These are phyloP conservation scores for Mycosphaerella sp. DNA, from an alignment of 2,329 filamentous ascomycete species.

Conservation along the genomic window DNA sequence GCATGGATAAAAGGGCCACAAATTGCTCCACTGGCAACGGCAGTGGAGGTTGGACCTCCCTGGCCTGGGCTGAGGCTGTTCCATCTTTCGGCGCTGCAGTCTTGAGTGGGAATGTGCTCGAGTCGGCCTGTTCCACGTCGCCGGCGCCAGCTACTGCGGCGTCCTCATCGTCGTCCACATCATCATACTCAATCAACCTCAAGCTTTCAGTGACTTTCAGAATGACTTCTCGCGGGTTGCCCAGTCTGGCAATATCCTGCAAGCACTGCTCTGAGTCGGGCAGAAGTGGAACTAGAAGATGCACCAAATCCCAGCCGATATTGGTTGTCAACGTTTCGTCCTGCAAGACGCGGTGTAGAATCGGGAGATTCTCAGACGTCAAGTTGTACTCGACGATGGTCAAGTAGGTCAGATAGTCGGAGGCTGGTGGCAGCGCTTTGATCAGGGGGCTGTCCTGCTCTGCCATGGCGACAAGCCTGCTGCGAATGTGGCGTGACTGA, in stretches of 20 bases:
- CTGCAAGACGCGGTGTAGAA: conserved; percentile 62
- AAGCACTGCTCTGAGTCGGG: conserved; percentile 63
- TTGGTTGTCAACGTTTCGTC: conserved; percentile 64
- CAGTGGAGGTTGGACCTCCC: conserved; percentile 30
- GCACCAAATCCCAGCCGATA: conserved; percentile 79
- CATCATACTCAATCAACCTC: conserved; percentile 53
- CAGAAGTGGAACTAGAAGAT: conserved; percentile 63
- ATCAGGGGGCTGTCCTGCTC: conserved; percentile 47
- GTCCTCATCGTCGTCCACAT: conserved; percentile 48
- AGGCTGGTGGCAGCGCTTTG: conserved; percentile 54
- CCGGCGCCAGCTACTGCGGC: conserved; percentile 6
- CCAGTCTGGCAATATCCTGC: conserved; percentile 66
- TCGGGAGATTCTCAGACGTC: conserved; percentile 58
- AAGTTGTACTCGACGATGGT: conserved; percentile 72
- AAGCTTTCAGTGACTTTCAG: conserved; percentile 72
- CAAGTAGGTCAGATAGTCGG: conserved; percentile 69
- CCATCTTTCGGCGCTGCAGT: conserved; percentile 21
- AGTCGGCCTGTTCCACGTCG: conserved; percentile 21
- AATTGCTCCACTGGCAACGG: conserved; percentile 52
- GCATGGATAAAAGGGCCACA: conserved; percentile 62
- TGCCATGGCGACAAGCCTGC: conserved; percentile 1
- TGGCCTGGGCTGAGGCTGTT: conserved; percentile 25
- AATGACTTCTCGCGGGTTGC: conserved; percentile 75
- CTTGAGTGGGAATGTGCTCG: conserved; percentile 28
- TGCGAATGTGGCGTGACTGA: background rate